Evolutionary conservation across 306 rosid species (phyloP), one percentile per base, ranked within the genome.

Genomic region (Canavalia ensiformis): DNA sequence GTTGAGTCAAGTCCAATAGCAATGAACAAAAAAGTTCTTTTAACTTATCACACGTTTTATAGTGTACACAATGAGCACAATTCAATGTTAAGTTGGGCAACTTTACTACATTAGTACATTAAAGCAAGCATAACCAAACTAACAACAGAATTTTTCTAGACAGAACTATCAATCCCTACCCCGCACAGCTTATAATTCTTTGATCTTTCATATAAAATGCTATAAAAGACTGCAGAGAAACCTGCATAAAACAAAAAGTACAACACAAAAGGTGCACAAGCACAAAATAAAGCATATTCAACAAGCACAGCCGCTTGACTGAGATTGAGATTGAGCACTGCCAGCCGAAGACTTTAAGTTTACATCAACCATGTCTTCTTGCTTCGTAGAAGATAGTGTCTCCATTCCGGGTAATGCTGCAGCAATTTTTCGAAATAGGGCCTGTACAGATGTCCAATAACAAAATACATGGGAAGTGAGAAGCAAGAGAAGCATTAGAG

Each of bases 361-460:
- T 42, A 92, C 95, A 77, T 92, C 95, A 62, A 92, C 95, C 97
- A 91, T 87, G 81, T 91, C 97, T 81, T 90, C 95, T 87, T 91
- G 97, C 81, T 89, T 92, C 45, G 97, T 59, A 2, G 94, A 91
- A 25, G 95, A 90, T 41, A 90, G 88, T 9, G 95, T 90, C 85
- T 92, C 97, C 97, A 92, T 90, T 51, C 97, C 95, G 0, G 92
- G 95, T 77, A 91, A 88, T 25, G 97, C 95, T 28, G 94, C 90
- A 3, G 92, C 95, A 76, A 92, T 91, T 84, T 92, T 92, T 50
- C 92, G 89, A 74, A 91, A 91, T 9, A 91, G 92, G 8, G 95
- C 94, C 94, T 91, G 82, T 9, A 51, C 49, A 77, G 55, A 74
- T 65, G 54, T 58, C 68, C 74, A 56, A 71, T 30, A 56, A n/a